Evolutionary conservation across 2,329 filamentous ascomycete genomes (phyloP), one percentile per base, ranked within the genome.

Genomic region (Cladosporium sp.): DNA sequence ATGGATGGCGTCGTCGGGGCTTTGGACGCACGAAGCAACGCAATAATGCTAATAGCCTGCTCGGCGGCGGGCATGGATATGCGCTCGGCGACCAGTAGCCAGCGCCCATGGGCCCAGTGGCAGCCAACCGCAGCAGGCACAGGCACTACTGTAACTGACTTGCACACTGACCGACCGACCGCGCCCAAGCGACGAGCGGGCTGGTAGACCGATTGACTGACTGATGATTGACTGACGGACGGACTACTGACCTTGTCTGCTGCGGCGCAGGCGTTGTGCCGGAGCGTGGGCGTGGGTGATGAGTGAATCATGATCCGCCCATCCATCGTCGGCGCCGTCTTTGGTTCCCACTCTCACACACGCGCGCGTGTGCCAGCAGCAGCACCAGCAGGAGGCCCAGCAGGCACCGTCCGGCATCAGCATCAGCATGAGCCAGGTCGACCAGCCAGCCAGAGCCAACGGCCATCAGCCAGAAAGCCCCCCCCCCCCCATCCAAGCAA

Each of bases 1-100:
- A 45, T 42, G 42, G 42, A 45, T 36, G 30, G 41, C n/a, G 41
- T 25, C 41, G 41, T 32, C 38, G 19, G 38, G 40, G 40, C 13
- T 11, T 19, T 15, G 42, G 42, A 36, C 33, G 42, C 42, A 45
- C 42, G 30, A 45, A 45, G 42, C 42, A 45, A 40, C 38, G 38
- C 38, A 38, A 15, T 27, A 27, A 38, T 38, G 35, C 35, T 38
- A 38, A 38, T 38, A 38, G 35, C 35, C 35, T 38, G 35, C 35
- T 38, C 38, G 38, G 38, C 38, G 38, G 42, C 29, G 29, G 42
- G 42, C 30, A 11, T 12, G 25, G 19, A n/a, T n/a, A 7, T 20
- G 9, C 9, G 22, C 22, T 4, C 22, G 22, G 22, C 19, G 12
- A 7, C 4, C 38, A 40, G 38, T 18, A 40, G 19, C 19, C 11